phyloP scores from a whole-genome alignment of 2,329 filamentous ascomycete genomes.

The Pyricularia pennisetigena region DNA sequence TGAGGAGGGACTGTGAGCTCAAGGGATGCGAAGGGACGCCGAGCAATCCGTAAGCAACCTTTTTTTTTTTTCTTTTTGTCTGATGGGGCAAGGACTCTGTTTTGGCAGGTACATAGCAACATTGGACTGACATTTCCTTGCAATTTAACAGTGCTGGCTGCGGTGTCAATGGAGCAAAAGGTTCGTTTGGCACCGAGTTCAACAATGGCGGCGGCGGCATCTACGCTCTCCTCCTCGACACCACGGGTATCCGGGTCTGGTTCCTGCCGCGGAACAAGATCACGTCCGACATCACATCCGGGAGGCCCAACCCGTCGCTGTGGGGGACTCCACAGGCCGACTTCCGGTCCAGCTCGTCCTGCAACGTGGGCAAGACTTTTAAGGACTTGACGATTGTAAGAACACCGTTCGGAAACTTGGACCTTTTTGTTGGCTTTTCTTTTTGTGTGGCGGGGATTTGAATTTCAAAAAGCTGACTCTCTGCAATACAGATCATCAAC shows the following conservation, averaged over 20 bases:
- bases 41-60: slow-evolving; percentile 9
- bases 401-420: neutral
- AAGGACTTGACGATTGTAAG: slow-evolving; percentile 42
- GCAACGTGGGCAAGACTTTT: slow-evolving; percentile 46
- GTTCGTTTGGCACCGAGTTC: slow-evolving; percentile 35
- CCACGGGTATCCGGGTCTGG: slow-evolving; percentile 33
- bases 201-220: slow-evolving; percentile 34
- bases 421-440: neutral
- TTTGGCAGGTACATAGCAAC: neutral
- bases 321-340: slow-evolving; percentile 31
- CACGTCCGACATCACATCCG: slow-evolving; percentile 27
- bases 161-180: slow-evolving; percentile 10
- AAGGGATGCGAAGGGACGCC: slow-evolving; percentile 8
- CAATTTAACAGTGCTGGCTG: slow-evolving; percentile 12
- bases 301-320: slow-evolving; percentile 25
- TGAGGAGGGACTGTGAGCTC: slow-evolving; percentile 12
- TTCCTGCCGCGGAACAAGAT: slow-evolving; percentile 28
- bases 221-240: slow-evolving; percentile 29
- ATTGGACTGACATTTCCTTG: neutral
- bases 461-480: neutral
- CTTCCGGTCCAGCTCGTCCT: slow-evolving; percentile 25
- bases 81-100: neutral
- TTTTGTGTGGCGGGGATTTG: neutral
- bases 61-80: neutral
- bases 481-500: slow-evolving; percentile 12